These are phyloP conservation scores for Suhomyces guaymorum DNA, from an alignment of 1,139 yeast species.

Conservation along the genomic window DNA sequence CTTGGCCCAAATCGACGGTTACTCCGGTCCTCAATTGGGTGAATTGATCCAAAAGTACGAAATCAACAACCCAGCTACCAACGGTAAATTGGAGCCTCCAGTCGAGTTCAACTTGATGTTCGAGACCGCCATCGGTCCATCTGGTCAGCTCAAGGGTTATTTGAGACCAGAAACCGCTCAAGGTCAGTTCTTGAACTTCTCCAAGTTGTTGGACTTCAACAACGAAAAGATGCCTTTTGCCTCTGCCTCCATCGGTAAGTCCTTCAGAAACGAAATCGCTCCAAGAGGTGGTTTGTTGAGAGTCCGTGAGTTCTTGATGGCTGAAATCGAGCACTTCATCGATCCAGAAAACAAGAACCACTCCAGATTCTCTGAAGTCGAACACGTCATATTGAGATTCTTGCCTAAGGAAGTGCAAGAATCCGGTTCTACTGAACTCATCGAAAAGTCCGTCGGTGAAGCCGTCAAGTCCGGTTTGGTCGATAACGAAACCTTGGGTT, in stretches of 20 bases:
- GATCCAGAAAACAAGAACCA: constrained; percentile 89
- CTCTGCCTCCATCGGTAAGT: constrained; percentile 96
- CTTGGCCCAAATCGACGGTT: constrained; percentile 94
- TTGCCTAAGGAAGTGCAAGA: constrained; percentile 86
- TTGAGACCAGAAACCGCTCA: constrained; percentile 99
- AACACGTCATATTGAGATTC: constrained; percentile 70
- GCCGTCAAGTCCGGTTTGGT: constrained; percentile 87
- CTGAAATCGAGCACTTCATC: constrained; percentile 97
- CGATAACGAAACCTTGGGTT: constrained; percentile 96
- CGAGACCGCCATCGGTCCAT: constrained; percentile 98
- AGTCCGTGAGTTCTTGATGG: constrained; percentile 98
- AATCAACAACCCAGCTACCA: constrained; percentile 89
- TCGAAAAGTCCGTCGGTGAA: constrained; percentile 74
- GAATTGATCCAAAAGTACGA: constrained; percentile 77
- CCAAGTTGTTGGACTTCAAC: constrained; percentile 90
- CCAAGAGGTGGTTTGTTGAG: constrained; percentile 97
- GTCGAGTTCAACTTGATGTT: constrained; percentile 97
- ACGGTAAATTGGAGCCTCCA: constrained; percentile 84
- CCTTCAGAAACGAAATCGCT: constrained; percentile 97
- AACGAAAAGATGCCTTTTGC: constrained; percentile 98
- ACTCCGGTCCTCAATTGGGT: constrained; percentile 88
- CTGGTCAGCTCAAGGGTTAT: constrained; percentile 93
- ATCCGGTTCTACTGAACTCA: constrained; percentile 72
- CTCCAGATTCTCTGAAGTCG: constrained; percentile 73
- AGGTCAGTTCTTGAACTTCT: constrained; percentile 96